These are phyloP conservation scores for Penicillium coprophilum DNA, from an alignment of 495 filamentous ascomycete species.

Conservation along the genomic window DNA sequence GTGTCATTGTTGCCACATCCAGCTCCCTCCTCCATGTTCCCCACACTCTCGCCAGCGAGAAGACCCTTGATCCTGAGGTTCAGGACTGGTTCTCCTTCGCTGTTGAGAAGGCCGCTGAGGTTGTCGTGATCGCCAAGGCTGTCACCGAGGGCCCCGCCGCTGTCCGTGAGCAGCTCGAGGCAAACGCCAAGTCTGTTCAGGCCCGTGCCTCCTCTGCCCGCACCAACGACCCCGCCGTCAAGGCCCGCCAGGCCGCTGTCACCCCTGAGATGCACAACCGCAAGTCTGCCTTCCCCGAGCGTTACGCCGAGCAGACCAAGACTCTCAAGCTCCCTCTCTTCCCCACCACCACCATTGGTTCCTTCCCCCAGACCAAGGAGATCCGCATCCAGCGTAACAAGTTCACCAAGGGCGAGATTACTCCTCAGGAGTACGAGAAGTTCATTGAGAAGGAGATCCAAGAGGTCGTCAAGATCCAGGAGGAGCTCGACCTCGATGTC, in stretches of 20 bases:
- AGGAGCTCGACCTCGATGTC: constrained; percentile 94
- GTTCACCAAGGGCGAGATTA: constrained; percentile 98
- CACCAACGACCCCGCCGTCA: constrained; percentile 95
- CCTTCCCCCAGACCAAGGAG: constrained; percentile 98
- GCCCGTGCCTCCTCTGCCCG: constrained; percentile 84
- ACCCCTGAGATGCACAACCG: constrained; percentile 84
- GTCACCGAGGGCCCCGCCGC: constrained; percentile 85
- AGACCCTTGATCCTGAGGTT: constrained; percentile 90
- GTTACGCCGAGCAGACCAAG: constrained; percentile 82
- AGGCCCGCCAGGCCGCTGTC: constrained; percentile 87
- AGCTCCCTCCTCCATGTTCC: constrained; percentile 96
- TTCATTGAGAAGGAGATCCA: constrained; percentile 99
- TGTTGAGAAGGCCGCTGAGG: constrained; percentile 86
- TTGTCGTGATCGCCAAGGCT: constrained; percentile 93
- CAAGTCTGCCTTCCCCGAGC: constrained; percentile 78
- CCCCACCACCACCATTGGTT: constrained; percentile 98
- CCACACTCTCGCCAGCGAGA: constrained; percentile 96
- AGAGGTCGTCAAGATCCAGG: constrained; percentile 90
- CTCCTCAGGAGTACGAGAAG: constrained; percentile 84
- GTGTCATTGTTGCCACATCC: constrained; percentile 93
- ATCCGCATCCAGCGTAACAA: constrained; percentile 95
- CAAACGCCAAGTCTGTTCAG: constrained; percentile 89
- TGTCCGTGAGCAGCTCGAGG: constrained; percentile 82
- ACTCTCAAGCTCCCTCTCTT: constrained; percentile 90
- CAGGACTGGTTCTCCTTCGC: constrained; percentile 99